Evolutionary conservation across 768 basidiomycete genomes (phyloP).

Genomic region (Leucocoprinus birnbaumii): DNA sequence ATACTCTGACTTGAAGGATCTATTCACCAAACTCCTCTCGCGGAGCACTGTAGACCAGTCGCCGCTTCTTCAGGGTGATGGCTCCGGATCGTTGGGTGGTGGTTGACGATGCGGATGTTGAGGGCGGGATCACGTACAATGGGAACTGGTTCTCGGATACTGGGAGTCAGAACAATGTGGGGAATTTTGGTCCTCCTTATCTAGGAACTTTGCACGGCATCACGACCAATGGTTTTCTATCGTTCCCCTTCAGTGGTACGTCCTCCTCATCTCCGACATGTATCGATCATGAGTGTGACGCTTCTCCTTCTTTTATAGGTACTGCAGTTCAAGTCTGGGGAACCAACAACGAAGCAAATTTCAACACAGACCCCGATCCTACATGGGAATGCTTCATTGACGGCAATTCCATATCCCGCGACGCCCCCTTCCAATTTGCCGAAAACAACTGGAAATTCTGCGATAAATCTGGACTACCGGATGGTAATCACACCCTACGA

Average conservation of each 20-base stretch:
- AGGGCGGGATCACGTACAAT: conserved; percentile 24
- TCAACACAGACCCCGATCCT: conserved; percentile 19
- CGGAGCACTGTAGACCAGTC: too few species aligned
- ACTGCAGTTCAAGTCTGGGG: conserved; percentile 16
- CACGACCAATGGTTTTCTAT: conserved; percentile 22
- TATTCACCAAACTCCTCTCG: too few species aligned
- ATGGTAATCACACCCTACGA: conserved; percentile 24
- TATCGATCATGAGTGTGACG: too few species aligned
- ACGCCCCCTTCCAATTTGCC: conserved; percentile 12
- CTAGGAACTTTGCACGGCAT: conserved; percentile 27
- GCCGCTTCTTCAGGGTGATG: too few species aligned
- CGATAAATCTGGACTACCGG: conserved; percentile 14
- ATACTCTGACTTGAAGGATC: too few species aligned
- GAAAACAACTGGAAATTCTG: conserved; percentile 27
- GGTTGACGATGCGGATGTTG: conserved; percentile 30
- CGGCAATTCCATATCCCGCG: conserved; percentile 15
- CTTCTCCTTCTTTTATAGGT: conserved; percentile 4
- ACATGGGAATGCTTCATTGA: conserved; percentile 3
- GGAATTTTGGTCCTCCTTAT: conserved; percentile 31
- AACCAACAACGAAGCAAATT: conserved; percentile 13
- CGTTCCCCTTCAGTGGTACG: conserved; percentile 28
- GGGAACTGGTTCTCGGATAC: conserved; percentile 27
- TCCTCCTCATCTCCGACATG: neutral
- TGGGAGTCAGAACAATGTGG: conserved; percentile 22
- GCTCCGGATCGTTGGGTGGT: conserved; percentile 23